Evolutionary conservation across 2,329 filamentous ascomycete genomes (phyloP), one percentile per base, ranked within the genome.

Genomic region (Curvularia spicifera): DNA sequence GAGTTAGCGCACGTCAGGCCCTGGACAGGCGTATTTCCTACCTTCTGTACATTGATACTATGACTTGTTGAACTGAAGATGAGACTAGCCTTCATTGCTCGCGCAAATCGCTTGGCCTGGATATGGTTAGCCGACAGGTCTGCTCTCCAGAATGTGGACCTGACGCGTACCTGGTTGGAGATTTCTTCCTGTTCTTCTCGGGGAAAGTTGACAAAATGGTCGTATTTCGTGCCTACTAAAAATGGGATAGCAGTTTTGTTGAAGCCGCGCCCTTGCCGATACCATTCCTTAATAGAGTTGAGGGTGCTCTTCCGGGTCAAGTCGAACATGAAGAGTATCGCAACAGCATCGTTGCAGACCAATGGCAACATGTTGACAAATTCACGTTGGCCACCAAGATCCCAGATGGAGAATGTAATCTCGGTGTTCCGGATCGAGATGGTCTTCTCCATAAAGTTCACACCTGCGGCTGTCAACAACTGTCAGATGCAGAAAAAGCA

Each of bases 381-480:
- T 80, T 99, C 95, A 74, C 95, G 89, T 82, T 99, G 95, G 66
- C 95, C 95, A 70, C 95, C 95, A 54, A 99, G 81, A 82, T 99
- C 95, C 95, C 95, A 99, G 75, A 99, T 99, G 61, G 93, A 97
- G 80, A 99, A 99, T 43, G 95, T 99, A 78, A 99, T 99, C 80
- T 99, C 95, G 15, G 95, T 99, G 80, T 99, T 99, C 62, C 95
- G 91, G 78, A 99, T 99, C 63, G 92, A 96, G 75, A 99, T 99
- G 35, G 95, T 99, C 85, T 99, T 99, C 79, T 99, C 95, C 95
- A 99, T 99, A 80, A 99, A 99, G 79, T 99, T 99, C 79, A 99
- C 95, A 67, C 95, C 87, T 89, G 68, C n/a, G 12, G 13, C 24
- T 29, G 66, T 72, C 28, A 73, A 67, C 56, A 45, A 26, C n/a